Conservation (phyloP, 2,329 filamentous ascomycete species). For the Biscogniauxia sp. region DNA sequence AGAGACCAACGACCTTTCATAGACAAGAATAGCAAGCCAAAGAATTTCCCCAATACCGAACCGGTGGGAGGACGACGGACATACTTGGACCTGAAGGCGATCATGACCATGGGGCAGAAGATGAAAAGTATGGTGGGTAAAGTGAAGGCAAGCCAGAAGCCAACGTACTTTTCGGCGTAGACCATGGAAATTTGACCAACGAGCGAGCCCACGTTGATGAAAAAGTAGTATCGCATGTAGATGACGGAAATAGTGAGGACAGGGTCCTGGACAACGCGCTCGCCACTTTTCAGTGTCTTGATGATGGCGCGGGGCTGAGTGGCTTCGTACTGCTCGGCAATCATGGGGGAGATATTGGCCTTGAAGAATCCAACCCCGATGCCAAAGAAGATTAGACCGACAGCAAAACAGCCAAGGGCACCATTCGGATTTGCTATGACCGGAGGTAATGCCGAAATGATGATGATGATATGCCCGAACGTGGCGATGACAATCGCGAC, state of each 20-base stretch:
- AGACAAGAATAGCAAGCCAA: slow-evolving; percentile 58
- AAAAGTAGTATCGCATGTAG: slow-evolving; percentile 66
- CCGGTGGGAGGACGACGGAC: slow-evolving; percentile 50
- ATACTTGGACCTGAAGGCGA: slow-evolving; percentile 60
- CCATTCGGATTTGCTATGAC: slow-evolving; percentile 52
- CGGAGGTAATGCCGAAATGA: slow-evolving; percentile 55
- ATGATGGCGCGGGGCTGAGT: slow-evolving; percentile 50
- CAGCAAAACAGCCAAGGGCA: slow-evolving; percentile 40
- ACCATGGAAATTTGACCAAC: slow-evolving; percentile 63
- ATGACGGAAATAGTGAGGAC: slow-evolving; percentile 46
- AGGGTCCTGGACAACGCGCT: slow-evolving; percentile 61
- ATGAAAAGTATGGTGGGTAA: slow-evolving; percentile 67
- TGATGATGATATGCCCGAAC: slow-evolving; percentile 57
- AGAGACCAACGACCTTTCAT: slow-evolving; percentile 62
- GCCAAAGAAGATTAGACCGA: slow-evolving; percentile 58
- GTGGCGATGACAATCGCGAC: slow-evolving; percentile 49
- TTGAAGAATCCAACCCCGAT: slow-evolving; percentile 66
- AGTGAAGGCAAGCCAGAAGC: slow-evolving; percentile 70
- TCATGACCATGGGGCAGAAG: slow-evolving; percentile 58
- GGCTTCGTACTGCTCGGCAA: slow-evolving; percentile 56
- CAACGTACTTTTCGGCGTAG: slow-evolving; percentile 72
- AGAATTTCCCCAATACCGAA: slow-evolving; percentile 48
- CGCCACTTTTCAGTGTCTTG: slow-evolving; percentile 47
- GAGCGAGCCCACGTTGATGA: slow-evolving; percentile 65
- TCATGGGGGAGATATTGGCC: slow-evolving; percentile 62